Evolutionary conservation across 257 asterid genomes (phyloP).

Genomic region (Plantago elongata): DNA sequence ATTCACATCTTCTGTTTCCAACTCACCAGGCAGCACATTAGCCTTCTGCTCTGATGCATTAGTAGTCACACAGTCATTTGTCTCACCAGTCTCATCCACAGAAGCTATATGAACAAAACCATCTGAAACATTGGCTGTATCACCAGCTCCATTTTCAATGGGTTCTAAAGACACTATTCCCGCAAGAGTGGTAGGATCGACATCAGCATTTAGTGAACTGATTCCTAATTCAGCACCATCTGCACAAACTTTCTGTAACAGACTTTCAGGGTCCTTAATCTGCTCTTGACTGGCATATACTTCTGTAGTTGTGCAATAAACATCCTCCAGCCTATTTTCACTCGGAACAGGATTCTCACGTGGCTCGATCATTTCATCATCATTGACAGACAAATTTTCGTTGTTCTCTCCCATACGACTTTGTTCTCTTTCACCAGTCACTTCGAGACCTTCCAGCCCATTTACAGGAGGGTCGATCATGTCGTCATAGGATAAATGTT

Average conservation of each 20-base stretch:
- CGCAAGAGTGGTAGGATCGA: constrained; percentile 15
- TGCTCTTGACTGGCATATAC: constrained; percentile 20
- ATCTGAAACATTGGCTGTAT: constrained; percentile 26
- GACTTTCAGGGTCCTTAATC: constrained; percentile 23
- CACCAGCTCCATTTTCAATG: constrained; percentile 21
- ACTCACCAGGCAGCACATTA: constrained; percentile 27
- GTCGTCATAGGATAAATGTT: constrained; percentile 27
- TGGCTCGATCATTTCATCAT: constrained; percentile 29
- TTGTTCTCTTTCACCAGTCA: constrained; percentile 19
- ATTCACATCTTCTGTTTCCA: constrained; percentile 31
- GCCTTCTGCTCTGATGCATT: too few species aligned
- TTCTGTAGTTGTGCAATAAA: constrained; percentile 15
- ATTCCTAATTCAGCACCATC: constrained; percentile 27
- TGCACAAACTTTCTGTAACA: constrained; percentile 21
- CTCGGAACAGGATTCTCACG: constrained; percentile 25
- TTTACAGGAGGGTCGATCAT: constrained; percentile 28
- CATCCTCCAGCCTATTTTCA: constrained; percentile 31
- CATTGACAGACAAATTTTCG: constrained; percentile 27
- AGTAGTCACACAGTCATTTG: constrained; percentile 23
- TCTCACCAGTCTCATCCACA: constrained; percentile 26
- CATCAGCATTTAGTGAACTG: constrained; percentile 22
- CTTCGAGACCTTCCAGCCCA: constrained; percentile 21
- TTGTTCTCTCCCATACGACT: constrained; percentile 23
- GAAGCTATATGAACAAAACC: constrained; percentile 12
- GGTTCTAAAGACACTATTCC: constrained; percentile 19